These are phyloP conservation scores for Nothophaeocryptopus gaeumannii DNA, from an alignment of 2,329 filamentous ascomycete species.

Conservation along the genomic window DNA sequence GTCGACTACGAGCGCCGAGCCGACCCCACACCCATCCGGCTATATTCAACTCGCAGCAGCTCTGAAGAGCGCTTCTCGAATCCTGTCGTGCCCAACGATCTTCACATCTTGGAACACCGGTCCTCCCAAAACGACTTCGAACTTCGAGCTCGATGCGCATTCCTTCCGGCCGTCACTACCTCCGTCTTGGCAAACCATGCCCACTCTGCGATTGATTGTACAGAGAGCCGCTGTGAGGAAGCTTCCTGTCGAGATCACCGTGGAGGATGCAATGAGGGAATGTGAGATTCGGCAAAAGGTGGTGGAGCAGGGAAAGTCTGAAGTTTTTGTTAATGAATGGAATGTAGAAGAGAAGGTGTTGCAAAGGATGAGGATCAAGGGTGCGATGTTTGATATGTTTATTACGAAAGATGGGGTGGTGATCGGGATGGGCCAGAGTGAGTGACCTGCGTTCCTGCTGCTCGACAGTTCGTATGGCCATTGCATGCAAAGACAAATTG, in stretches of 20 bases:
- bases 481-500: too few relatives aligned
- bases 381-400: conserved; percentile 26
- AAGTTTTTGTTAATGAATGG: conserved; percentile 30
- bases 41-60: conserved; percentile 24
- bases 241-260: conserved; percentile 39
- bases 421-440: conserved; percentile 17
- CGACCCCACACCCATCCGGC: conserved; percentile 5
- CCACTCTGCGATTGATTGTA: conserved; percentile 36
- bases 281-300: conserved; percentile 36
- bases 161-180: conserved; percentile 29
- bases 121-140: conserved; percentile 7
- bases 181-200: conserved; percentile 28
- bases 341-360: conserved; percentile 25
- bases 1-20: conserved; percentile 3
- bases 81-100: conserved; percentile 29
- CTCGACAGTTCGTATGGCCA: too few relatives aligned
- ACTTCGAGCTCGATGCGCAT: conserved; percentile 9
- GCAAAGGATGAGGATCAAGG: conserved; percentile 19
- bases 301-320: conserved; percentile 38
- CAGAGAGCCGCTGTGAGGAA: conserved; percentile 34
- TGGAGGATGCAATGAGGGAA: conserved; percentile 40
- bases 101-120: conserved; percentile 24
- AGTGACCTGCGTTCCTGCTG: not conserved
- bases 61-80: conserved; percentile 17
- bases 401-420: conserved; percentile 24